These are phyloP conservation scores for Lipomyces orientalis DNA, from an alignment of 805 yeast genomes.

Conservation along the genomic window DNA sequence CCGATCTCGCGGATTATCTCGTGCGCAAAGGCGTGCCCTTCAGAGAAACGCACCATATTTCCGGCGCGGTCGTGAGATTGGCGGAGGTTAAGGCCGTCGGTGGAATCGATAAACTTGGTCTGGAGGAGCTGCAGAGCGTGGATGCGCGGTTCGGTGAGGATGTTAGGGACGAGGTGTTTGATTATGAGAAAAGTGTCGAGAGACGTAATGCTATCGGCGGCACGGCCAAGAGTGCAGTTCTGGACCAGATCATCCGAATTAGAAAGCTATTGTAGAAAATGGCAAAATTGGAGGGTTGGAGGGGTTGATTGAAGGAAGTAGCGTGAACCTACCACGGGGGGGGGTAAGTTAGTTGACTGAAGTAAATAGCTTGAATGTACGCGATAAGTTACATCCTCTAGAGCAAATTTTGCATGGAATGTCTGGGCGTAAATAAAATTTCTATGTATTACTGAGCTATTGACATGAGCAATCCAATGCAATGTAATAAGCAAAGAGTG, in stretches of 20 bases:
- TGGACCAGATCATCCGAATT: slow-evolving; percentile 63
- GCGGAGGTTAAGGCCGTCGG: slow-evolving; percentile 80
- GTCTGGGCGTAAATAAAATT: background rate
- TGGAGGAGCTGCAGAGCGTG: slow-evolving; percentile 78
- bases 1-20: slow-evolving; percentile 96
- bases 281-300: background rate
- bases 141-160: slow-evolving; percentile 82
- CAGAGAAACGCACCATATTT: slow-evolving; percentile 98
- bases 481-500: background rate
- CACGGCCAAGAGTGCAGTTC: slow-evolving; percentile 89
- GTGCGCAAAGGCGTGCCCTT: slow-evolving; percentile 98
- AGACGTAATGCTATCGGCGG: slow-evolving; percentile 98
- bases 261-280: slow-evolving; percentile 28
- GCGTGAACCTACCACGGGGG: no score
- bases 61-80: slow-evolving; percentile 93
- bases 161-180: slow-evolving; percentile 75
- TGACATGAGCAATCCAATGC: background rate
- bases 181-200: slow-evolving; percentile 93
- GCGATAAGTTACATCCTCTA: no score
- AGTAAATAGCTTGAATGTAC: no score
- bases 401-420: background rate
- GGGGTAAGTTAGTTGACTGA: no score
- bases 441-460: background rate
- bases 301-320: background rate
- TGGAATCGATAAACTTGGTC: slow-evolving; percentile 84